Base-by-base conservation (phyloP, 805 yeast genomes). In the Lachancea fermentati region DNA sequence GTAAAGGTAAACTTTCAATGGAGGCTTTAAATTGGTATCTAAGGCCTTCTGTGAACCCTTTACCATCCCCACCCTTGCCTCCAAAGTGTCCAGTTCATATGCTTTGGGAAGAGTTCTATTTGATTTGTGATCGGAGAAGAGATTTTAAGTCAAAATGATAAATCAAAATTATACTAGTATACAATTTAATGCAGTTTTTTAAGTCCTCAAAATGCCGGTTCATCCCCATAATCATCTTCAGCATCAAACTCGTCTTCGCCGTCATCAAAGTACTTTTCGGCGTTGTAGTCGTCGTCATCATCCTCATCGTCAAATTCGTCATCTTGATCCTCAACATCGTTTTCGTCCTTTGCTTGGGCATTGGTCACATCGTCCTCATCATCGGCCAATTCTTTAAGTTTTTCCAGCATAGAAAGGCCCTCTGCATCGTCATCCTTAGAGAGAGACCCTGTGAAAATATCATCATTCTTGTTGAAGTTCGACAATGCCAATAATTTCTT, bases 201-300 rank as follows among this genome's bases (percentile, higher is more conserved):
- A 17, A 13, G 4, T 6, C 19, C 13, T 57, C 60, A 77, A 50
- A 76, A 76, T 3, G 79, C 81, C n/a, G 81, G 81, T 54, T 76
- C 81, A 42, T 76, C 80, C 25, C 72, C 76, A 25, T 66, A 72
- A 34, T 70, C 76, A 37, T 73, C 78, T 31, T 69, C 77, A 37
- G 60, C 71, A 19, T 68, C 68, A 37, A 62, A 65, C 42, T 74
- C 72, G 30, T 74, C 79, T 36, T 65, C 68, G 29, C 80, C 84
- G 48, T 75, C 81, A 49, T 77, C 81, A 56, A 77, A 77, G 54
- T 77, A 76, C 55, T 75, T 74, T 46, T 76, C 81, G 9, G 80
- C 81, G 49, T 77, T 76, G 51, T 76, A 76, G 50, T 77, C 83
- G 45, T 76, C 81, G 46, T 77, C 81, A 25, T 75, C 82, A 40